phyloP scores from a whole-genome alignment of 257 asterid genomes.

The Leonotis leonurus region DNA sequence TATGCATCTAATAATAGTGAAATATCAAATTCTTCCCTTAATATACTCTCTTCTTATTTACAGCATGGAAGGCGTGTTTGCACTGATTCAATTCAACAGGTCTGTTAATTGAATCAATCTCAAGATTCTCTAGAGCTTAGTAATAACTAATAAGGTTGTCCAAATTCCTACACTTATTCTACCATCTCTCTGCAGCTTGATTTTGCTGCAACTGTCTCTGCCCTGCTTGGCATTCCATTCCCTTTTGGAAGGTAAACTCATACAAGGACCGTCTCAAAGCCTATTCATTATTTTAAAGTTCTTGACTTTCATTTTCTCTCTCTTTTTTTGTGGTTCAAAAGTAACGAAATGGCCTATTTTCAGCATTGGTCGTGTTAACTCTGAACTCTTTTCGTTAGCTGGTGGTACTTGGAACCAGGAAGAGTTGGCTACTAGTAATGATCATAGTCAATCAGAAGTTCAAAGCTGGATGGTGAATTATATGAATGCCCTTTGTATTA shows the following conservation, averaged over 20 bases:
- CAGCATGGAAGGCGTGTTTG: slow-evolving; percentile 66
- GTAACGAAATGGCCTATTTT: slow-evolving; percentile 19
- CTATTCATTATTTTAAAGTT: neutral
- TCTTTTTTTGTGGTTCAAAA: neutral
- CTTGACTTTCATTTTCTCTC: neutral
- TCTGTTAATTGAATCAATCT: slow-evolving; percentile 19
- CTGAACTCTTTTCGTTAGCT: slow-evolving; percentile 71
- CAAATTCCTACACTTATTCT: slow-evolving; percentile 21
- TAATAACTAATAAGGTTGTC: slow-evolving; percentile 6
- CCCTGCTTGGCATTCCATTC: slow-evolving; percentile 83
- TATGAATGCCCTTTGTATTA: slow-evolving; percentile 78
- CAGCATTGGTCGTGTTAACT: slow-evolving; percentile 89
- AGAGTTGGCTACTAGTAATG: slow-evolving; percentile 20
- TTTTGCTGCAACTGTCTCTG: slow-evolving; percentile 78
- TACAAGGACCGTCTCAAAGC: slow-evolving; percentile 15
- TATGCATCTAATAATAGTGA: neutral
- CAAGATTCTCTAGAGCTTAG: slow-evolving; percentile 14
- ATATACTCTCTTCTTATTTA: slow-evolving; percentile 17
- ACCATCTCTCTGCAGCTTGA: slow-evolving; percentile 64
- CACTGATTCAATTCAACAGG: slow-evolving; percentile 72
- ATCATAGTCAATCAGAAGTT: slow-evolving; percentile 29
- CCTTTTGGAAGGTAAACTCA: slow-evolving; percentile 89
- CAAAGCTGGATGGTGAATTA: slow-evolving; percentile 65
- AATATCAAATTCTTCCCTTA: slow-evolving; percentile 1
- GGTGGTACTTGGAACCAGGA: slow-evolving; percentile 51